Evolutionary conservation across 1,139 yeast species (phyloP).

Genomic region (Hanseniaspora sp.): DNA sequence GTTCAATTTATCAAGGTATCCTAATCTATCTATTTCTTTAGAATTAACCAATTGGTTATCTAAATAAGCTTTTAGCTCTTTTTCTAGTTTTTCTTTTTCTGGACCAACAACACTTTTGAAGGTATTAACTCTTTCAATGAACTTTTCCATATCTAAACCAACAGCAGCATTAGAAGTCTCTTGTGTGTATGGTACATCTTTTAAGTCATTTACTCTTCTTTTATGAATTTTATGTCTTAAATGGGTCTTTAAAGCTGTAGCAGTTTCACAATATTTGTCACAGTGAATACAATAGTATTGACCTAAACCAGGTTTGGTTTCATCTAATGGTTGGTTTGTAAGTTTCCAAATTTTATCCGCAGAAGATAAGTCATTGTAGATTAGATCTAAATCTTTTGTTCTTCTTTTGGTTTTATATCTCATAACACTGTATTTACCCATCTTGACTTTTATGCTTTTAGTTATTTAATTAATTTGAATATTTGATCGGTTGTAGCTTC

Average conservation of each 20-base stretch:
- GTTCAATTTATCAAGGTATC: slow-evolving; percentile 22
- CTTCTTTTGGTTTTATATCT: slow-evolving; percentile 72
- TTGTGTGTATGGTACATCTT: slow-evolving; percentile 69
- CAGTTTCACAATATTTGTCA: slow-evolving; percentile 81
- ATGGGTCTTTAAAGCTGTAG: slow-evolving; percentile 61
- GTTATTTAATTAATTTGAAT: not conserved
- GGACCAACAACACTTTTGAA: slow-evolving; percentile 33
- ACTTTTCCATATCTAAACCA: slow-evolving; percentile 63
- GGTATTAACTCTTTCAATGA: slow-evolving; percentile 49
- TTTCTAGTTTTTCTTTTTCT: slow-evolving; percentile 26
- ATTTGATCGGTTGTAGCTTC: not conserved
- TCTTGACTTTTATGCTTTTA: slow-evolving; percentile 24
- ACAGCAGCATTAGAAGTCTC: slow-evolving; percentile 87
- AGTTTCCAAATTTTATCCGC: slow-evolving; percentile 51
- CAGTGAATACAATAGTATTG: slow-evolving; percentile 91
- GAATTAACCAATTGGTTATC: slow-evolving; percentile 23
- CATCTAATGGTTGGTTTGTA: slow-evolving; percentile 77
- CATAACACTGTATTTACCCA: slow-evolving; percentile 81
- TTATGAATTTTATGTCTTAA: slow-evolving; percentile 68
- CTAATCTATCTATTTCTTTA: slow-evolving; percentile 24
- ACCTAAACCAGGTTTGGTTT: slow-evolving; percentile 83
- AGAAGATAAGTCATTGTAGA: slow-evolving; percentile 60
- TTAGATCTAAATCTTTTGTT: slow-evolving; percentile 74
- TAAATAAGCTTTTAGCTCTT: slow-evolving; percentile 24
- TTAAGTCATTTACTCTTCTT: slow-evolving; percentile 68